Conservation (phyloP, 2,329 filamentous ascomycete species). For the Mycogone perniciosa region DNA sequence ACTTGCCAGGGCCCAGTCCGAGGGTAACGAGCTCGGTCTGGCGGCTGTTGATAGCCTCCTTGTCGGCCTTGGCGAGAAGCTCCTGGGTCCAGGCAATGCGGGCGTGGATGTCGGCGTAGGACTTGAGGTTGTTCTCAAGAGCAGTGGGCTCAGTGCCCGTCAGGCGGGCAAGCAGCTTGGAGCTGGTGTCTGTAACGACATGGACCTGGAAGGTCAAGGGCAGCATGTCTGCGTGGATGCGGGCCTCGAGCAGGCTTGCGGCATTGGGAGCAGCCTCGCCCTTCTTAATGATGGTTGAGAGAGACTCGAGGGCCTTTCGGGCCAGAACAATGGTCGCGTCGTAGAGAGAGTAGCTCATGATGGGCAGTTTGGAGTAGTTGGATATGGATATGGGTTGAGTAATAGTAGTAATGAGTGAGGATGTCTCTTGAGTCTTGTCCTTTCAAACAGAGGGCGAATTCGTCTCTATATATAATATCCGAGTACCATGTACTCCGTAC, state of each 20-base stretch:
- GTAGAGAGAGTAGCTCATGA: slow-evolving; percentile 37
- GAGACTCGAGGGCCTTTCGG: slow-evolving; percentile 25
- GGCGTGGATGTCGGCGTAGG: slow-evolving; percentile 28
- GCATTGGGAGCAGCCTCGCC: slow-evolving; percentile 28
- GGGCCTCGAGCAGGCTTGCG: slow-evolving; percentile 26
- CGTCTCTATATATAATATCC: too few relatives aligned
- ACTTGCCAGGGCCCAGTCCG: slow-evolving; percentile 24
- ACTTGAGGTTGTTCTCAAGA: slow-evolving; percentile 24
- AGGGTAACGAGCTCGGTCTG: slow-evolving; percentile 23
- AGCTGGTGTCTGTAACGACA: slow-evolving; percentile 23
- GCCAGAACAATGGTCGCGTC: slow-evolving; percentile 30
- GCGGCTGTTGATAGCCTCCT: slow-evolving; percentile 28
- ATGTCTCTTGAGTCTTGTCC: too few relatives aligned
- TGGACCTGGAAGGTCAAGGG: slow-evolving; percentile 36
- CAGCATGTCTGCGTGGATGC: slow-evolving; percentile 37
- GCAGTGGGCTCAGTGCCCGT: slow-evolving; percentile 24
- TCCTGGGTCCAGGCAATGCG: slow-evolving; percentile 27
- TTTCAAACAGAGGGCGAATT: too few relatives aligned
- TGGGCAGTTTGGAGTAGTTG: slow-evolving; percentile 14
- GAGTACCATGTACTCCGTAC: too few relatives aligned
- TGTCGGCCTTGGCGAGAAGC: slow-evolving; percentile 28
- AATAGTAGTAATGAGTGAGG: too few relatives aligned
- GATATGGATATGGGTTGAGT: background rate
- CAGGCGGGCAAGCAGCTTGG: slow-evolving; percentile 29
- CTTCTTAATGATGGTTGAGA: slow-evolving; percentile 31